Conservation (phyloP, 2,329 filamentous ascomycete genomes). For the Scedosporium apiospermum region DNA sequence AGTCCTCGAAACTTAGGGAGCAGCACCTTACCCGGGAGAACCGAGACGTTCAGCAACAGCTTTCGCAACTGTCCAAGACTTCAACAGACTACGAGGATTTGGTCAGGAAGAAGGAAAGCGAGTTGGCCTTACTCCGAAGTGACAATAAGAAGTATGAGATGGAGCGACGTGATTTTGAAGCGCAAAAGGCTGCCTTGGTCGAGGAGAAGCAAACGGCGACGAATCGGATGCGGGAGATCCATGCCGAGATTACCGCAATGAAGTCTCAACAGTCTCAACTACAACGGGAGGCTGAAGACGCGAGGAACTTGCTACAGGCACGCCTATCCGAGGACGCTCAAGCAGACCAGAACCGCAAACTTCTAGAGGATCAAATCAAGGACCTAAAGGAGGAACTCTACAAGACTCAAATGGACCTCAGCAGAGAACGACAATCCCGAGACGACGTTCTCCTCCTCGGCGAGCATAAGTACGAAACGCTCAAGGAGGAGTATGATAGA, state of each 20-base stretch:
- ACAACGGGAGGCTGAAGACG: slow-evolving; percentile 80
- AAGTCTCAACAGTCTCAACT: slow-evolving; percentile 75
- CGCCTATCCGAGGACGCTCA: slow-evolving; percentile 85
- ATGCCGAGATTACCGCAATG: slow-evolving; percentile 81
- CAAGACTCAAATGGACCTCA: slow-evolving; percentile 77
- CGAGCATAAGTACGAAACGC: slow-evolving; percentile 74
- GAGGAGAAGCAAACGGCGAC: slow-evolving; percentile 73
- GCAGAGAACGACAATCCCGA: slow-evolving; percentile 82
- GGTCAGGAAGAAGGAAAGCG: slow-evolving; percentile 87
- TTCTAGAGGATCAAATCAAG: slow-evolving; percentile 79
- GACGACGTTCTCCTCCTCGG: slow-evolving; percentile 87
- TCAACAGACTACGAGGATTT: slow-evolving; percentile 94
- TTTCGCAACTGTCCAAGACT: slow-evolving; percentile 78
- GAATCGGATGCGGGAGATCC: slow-evolving; percentile 67
- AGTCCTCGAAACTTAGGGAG: slow-evolving; percentile 62
- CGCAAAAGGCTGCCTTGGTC: slow-evolving; percentile 62
- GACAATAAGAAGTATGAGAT: slow-evolving; percentile 78
- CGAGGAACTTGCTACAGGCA: slow-evolving; percentile 75
- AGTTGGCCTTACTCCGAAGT: slow-evolving; percentile 72
- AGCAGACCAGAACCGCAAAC: slow-evolving; percentile 67
- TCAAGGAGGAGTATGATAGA: slow-evolving; percentile 77
- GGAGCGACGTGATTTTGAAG: slow-evolving; percentile 68
- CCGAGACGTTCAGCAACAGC: slow-evolving; percentile 70
- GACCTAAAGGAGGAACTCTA: slow-evolving; percentile 81
- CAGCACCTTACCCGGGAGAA: slow-evolving; percentile 74